Conservation (phyloP, 2,329 filamentous ascomycete genomes). For the Talaromyces sp. region DNA sequence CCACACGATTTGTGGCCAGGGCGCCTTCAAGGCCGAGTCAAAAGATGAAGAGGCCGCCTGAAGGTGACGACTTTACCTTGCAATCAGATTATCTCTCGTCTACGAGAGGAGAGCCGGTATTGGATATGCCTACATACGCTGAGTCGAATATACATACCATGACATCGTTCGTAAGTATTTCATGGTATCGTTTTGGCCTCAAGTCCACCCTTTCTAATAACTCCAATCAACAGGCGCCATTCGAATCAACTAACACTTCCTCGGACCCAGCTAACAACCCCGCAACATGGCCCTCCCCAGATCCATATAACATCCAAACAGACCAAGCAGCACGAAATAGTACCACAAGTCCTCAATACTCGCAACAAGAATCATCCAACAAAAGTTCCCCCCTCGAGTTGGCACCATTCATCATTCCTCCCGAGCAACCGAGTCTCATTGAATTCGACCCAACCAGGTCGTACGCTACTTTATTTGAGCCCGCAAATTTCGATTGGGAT, state of each 20-base stretch:
- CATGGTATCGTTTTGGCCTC: neutral
- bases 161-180: neutral
- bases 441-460: slow-evolving; percentile 3
- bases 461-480: neutral
- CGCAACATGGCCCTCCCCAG: neutral
- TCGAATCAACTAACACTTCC: neutral
- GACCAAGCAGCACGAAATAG: neutral
- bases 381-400: slow-evolving; percentile 3
- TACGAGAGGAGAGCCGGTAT: neutral
- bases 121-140: neutral
- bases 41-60: neutral
- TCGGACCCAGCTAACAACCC: neutral
- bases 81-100: neutral
- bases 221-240: neutral
- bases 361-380: neutral
- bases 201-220: neutral
- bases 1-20: slow-evolving; percentile 4
- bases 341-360: neutral
- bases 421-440: slow-evolving; percentile 8
- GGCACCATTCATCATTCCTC: slow-evolving; percentile 15
- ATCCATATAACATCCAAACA: neutral
- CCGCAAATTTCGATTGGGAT: neutral
- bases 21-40: neutral
- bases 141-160: neutral
- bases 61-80: neutral